phyloP scores from a whole-genome alignment of 768 basidiomycete genomes.

The Tricholoma hemisulphureum region DNA sequence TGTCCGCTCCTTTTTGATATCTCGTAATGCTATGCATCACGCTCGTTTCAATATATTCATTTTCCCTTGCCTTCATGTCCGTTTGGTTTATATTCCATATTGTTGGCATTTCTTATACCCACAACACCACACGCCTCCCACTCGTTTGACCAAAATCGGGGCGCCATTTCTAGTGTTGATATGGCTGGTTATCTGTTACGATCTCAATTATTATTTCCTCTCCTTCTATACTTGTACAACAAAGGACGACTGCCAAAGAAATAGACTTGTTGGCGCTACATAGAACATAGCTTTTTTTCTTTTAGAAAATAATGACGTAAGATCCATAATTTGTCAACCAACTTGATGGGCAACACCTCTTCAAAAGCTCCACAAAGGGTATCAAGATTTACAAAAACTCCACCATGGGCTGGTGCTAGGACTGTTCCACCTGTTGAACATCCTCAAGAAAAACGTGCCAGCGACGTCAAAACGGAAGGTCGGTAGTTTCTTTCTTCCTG shows the following conservation, averaged over 20 bases:
- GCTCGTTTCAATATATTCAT: conserved; percentile 31
- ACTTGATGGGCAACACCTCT: conserved; percentile 56
- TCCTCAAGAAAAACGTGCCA: conserved; percentile 33
- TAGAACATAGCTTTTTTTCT: no score
- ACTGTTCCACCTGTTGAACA: conserved; percentile 28
- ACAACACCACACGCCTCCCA: conserved; percentile 32
- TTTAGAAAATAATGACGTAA: conserved; percentile 19
- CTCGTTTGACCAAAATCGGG: conserved; percentile 28
- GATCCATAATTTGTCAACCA: neutral
- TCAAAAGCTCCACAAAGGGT: conserved; percentile 62
- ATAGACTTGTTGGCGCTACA: conserved; percentile 35
- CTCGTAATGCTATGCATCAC: conserved; percentile 32
- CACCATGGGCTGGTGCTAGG: conserved; percentile 50
- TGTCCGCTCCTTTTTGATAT: conserved; percentile 28
- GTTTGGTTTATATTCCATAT: conserved; percentile 37
- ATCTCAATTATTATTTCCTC: conserved; percentile 28
- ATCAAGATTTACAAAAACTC: conserved; percentile 44
- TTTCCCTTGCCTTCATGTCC: conserved; percentile 29
- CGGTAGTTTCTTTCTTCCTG: conserved; percentile 1
- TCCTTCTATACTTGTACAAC: conserved; percentile 41
- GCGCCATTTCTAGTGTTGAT: conserved; percentile 31
- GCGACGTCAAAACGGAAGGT: conserved; percentile 55
- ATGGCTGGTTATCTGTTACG: conserved; percentile 33
- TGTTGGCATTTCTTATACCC: conserved; percentile 36
- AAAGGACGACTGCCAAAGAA: conserved; percentile 37